Evolutionary conservation across 805 yeast species (phyloP), one percentile per base, ranked within the genome.

Genomic region (Pichia gijzeniarum): DNA sequence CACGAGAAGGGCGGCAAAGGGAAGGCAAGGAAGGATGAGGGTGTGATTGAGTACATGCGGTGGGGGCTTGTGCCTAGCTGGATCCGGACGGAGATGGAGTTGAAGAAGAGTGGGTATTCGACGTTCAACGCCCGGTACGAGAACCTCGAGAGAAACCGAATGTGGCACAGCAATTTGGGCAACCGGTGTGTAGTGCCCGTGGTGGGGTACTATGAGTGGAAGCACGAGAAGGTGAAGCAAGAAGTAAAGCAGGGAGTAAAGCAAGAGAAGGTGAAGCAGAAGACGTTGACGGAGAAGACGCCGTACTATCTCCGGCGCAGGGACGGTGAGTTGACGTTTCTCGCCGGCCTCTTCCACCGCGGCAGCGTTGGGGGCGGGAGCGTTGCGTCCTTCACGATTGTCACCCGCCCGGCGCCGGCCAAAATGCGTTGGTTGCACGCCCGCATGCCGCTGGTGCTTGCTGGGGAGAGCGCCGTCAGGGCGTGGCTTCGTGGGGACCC

Each of bases 161-260:
- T 82, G 35, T 89, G 95, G 95, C 68, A 68, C 6, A 49, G 68
- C 1, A 64, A 71, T 32, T 63, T 70, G 20, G 63, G 63, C 8
- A 65, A 68, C 5, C 67, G 96, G 33, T 89, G 96, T 59, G 80
- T 82, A 1, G 77, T 88, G 0, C 91, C 95, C 0, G 73, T 85
- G 34, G 74, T 77, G 55, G 96, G 96, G 0, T 90, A 90, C 61
- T 90, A 77, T 57, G 97, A 90, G 62, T 90, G 97, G 17, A 22
- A n/a, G n/a, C n/a, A n/a, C n/a, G n/a, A n/a, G n/a, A n/a, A n/a
- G n/a, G n/a, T n/a, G n/a, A n/a, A n/a, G n/a, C n/a, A n/a, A n/a
- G n/a, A n/a, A n/a, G n/a, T n/a, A n/a, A n/a, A n/a, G n/a, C n/a
- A n/a, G n/a, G n/a, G n/a, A n/a, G n/a, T n/a, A n/a, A n/a, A n/a